phyloP scores from a whole-genome alignment of 2,329 filamentous ascomycete species.

The Nothopassalora personata region DNA sequence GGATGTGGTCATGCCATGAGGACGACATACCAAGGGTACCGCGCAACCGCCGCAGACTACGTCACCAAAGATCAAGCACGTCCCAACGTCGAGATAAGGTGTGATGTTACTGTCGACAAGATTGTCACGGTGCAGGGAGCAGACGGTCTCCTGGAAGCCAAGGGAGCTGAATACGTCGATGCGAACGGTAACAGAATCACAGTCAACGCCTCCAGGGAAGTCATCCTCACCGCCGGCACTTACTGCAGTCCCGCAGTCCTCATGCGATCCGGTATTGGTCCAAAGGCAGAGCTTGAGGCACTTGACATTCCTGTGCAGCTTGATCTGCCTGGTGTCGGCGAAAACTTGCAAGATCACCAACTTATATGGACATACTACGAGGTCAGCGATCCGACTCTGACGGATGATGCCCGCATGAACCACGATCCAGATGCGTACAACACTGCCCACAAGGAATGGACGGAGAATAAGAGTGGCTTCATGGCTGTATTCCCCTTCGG shows the following conservation, averaged over 20 bases:
- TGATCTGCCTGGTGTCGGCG: conserved; percentile 49
- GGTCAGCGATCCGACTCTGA: conserved; percentile 43
- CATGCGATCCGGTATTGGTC: conserved; percentile 51
- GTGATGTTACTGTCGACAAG: conserved; percentile 50
- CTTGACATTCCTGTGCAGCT: conserved; percentile 45
- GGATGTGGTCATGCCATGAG: conserved; percentile 53
- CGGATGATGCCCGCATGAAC: conserved; percentile 54
- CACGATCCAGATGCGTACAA: conserved; percentile 47
- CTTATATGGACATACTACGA: conserved; percentile 57
- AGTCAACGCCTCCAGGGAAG: conserved; percentile 25
- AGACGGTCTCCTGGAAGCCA: conserved; percentile 43
- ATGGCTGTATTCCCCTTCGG: conserved; percentile 60
- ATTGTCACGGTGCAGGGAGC: conserved; percentile 56
- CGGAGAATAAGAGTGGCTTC: conserved; percentile 54
- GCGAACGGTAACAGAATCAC: conserved; percentile 37
- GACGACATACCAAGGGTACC: conserved; percentile 49
- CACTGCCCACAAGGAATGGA: conserved; percentile 51
- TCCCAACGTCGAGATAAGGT: conserved; percentile 44
- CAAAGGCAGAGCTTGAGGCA: conserved; percentile 35
- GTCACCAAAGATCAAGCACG: conserved; percentile 37
- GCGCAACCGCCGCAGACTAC: conserved; percentile 53
- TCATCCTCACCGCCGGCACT: conserved; percentile 42
- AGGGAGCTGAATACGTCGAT: conserved; percentile 40
- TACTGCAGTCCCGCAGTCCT: conserved; percentile 52
- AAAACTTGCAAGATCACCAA: conserved; percentile 33